phyloP scores from a whole-genome alignment of 2,329 filamentous ascomycete species.

The Anthostomella pinea region DNA sequence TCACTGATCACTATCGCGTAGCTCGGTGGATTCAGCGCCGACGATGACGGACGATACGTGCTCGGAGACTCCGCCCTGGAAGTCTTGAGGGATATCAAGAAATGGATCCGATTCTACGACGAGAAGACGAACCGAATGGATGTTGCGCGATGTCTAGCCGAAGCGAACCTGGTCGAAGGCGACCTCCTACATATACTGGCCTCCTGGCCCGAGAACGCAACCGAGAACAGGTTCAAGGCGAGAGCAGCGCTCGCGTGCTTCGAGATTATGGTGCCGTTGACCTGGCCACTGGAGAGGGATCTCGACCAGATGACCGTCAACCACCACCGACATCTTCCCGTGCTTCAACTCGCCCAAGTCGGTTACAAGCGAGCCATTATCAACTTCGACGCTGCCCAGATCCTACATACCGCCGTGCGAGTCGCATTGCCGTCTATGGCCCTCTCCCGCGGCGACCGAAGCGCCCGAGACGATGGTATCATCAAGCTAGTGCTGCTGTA shows the following conservation, averaged over 20 bases:
- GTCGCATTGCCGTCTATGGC: conserved; percentile 85
- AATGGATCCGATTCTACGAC: conserved; percentile 94
- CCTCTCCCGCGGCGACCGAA: conserved; percentile 70
- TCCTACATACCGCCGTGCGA: conserved; percentile 78
- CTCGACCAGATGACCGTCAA: conserved; percentile 83
- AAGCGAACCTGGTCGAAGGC: conserved; percentile 86
- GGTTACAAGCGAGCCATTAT: conserved; percentile 87
- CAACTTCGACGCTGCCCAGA: conserved; percentile 72
- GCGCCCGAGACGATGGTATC: conserved; percentile 80
- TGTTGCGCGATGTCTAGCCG: conserved; percentile 86
- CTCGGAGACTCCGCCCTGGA: conserved; percentile 92
- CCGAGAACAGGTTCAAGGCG: conserved; percentile 71
- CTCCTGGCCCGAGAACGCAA: conserved; percentile 70
- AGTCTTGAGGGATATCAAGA: conserved; percentile 87
- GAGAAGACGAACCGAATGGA: conserved; percentile 92
- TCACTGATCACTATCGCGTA: conserved; percentile 37
- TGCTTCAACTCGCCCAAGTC: conserved; percentile 82
- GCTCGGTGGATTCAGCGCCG: conserved; percentile 80
- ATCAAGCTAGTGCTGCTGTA: conserved; percentile 90
- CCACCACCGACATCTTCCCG: conserved; percentile 87
- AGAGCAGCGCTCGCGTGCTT: conserved; percentile 81
- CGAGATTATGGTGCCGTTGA: conserved; percentile 87
- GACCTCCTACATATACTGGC: conserved; percentile 89
- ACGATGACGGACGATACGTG: conserved; percentile 78
- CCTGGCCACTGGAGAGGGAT: conserved; percentile 86